Conservation (phyloP, 768 basidiomycete species). For the Suillus fuscotomentosus region DNA sequence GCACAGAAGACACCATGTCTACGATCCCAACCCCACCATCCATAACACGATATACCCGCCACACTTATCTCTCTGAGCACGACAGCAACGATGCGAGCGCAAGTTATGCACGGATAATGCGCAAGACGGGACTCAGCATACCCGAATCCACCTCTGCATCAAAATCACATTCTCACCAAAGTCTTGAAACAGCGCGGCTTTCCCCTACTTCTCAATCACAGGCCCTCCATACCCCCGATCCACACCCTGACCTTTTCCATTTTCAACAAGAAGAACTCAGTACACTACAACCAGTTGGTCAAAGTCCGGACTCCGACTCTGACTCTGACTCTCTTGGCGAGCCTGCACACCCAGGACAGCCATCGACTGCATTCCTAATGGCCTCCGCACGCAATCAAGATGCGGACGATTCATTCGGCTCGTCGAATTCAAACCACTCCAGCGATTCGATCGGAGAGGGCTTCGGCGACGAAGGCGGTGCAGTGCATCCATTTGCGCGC, state of each 20-base stretch:
- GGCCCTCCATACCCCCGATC: slow-evolving; percentile 22
- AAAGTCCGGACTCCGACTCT: slow-evolving; percentile 42
- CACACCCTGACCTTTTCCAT: slow-evolving; percentile 23
- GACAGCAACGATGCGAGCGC: slow-evolving; percentile 52
- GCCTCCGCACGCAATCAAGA: slow-evolving; percentile 38
- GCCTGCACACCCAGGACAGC: slow-evolving; percentile 57
- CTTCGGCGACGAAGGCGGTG: slow-evolving; percentile 34
- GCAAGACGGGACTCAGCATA: slow-evolving; percentile 51
- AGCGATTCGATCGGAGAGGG: slow-evolving; percentile 51
- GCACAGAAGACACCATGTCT: slow-evolving; percentile 61
- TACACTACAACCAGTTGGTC: slow-evolving; percentile 12
- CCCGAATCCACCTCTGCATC: slow-evolving; percentile 29
- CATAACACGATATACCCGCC: slow-evolving; percentile 59
- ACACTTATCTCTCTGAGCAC: slow-evolving; percentile 31
- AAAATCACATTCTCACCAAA: slow-evolving; percentile 13
- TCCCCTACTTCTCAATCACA: slow-evolving; percentile 5
- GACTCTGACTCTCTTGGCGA: slow-evolving; percentile 62
- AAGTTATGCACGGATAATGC: slow-evolving; percentile 71
- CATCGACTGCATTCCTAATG: slow-evolving; percentile 72
- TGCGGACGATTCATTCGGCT: slow-evolving; percentile 35
- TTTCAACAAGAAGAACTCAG: slow-evolving; percentile 25
- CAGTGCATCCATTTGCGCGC: slow-evolving; percentile 60
- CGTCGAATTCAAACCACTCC: slow-evolving; percentile 59
- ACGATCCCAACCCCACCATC: slow-evolving; percentile 71
- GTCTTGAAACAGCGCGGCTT: slow-evolving; percentile 1